phyloP scores from a whole-genome alignment of 1,284 basidiomycete genomes.

The Fomitiporia mediterranea region DNA sequence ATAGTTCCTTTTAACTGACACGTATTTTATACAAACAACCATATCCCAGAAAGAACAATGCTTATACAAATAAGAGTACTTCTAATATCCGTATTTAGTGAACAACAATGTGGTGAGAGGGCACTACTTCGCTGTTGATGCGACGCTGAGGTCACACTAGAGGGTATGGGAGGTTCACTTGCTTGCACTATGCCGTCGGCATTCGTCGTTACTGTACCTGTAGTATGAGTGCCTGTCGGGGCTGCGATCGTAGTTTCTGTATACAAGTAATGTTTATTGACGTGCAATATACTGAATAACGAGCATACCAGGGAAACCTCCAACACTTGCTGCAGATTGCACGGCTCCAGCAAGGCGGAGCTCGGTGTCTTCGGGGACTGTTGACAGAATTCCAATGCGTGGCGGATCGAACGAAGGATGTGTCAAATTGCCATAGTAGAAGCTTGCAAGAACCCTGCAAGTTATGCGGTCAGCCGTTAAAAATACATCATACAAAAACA shows the following conservation, averaged over 20 bases:
- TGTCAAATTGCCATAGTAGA: conserved; percentile 63
- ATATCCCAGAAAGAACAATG: not conserved
- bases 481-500: not conserved
- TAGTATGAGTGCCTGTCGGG: conserved; percentile 6
- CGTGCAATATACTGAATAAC: not conserved
- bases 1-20: no score
- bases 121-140: not conserved
- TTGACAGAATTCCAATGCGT: conserved; percentile 65
- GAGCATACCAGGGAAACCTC: conserved; percentile 40
- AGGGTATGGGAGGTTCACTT: not conserved
- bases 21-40: not conserved
- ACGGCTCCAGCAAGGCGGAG: conserved; percentile 38
- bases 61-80: not conserved
- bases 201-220: conserved; percentile 1
- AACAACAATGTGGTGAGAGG: not conserved
- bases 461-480: not conserved
- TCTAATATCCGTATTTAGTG: not conserved
- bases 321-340: conserved; percentile 33
- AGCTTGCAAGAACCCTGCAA: conserved; percentile 47
- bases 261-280: not conserved
- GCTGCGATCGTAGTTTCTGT: conserved; percentile 9
- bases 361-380: conserved; percentile 51
- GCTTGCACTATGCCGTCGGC: conserved; percentile 1
- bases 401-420: conserved; percentile 60
- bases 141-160: not conserved